Evolutionary conservation across 495 filamentous ascomycete genomes (phyloP).

Genomic region (Penicillium simplicissimum): DNA sequence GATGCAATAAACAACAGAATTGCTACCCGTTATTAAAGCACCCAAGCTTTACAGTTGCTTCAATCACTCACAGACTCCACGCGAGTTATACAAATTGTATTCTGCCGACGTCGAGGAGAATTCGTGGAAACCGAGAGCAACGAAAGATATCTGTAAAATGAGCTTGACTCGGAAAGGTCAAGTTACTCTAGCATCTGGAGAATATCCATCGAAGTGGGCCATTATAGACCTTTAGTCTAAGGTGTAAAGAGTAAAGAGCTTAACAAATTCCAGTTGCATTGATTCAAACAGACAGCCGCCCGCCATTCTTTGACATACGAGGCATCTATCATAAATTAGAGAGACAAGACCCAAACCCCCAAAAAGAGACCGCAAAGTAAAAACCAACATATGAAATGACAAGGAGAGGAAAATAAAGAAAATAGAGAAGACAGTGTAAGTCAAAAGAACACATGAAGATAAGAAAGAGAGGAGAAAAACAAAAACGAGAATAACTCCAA

Average conservation of each 20-base stretch:
- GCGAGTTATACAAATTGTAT: no score
- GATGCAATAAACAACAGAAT: no score
- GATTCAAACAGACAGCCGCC: slow-evolving; percentile 10
- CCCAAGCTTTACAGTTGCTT: no score
- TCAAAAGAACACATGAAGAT: background rate
- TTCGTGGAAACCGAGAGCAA: no score
- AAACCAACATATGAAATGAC: background rate
- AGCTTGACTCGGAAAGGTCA: no score
- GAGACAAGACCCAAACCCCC: background rate
- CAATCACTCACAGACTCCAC: no score
- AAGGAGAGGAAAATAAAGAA: background rate
- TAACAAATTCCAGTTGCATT: background rate
- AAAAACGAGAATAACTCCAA: background rate
- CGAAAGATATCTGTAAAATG: no score
- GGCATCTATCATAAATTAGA: slow-evolving; percentile 5
- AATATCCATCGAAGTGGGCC: background rate
- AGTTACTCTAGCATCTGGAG: no score
- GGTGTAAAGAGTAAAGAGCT: background rate
- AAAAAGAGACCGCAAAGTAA: background rate
- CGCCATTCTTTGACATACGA: slow-evolving; percentile 14
- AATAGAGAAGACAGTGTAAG: background rate
- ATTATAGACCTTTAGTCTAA: background rate
- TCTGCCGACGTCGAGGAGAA: no score
- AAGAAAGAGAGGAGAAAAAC: background rate
- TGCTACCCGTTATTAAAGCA: no score